These are phyloP conservation scores for Nowakowskiella sp. DNA, from an alignment of 192 early-diverging fungal species.

Conservation along the genomic window DNA sequence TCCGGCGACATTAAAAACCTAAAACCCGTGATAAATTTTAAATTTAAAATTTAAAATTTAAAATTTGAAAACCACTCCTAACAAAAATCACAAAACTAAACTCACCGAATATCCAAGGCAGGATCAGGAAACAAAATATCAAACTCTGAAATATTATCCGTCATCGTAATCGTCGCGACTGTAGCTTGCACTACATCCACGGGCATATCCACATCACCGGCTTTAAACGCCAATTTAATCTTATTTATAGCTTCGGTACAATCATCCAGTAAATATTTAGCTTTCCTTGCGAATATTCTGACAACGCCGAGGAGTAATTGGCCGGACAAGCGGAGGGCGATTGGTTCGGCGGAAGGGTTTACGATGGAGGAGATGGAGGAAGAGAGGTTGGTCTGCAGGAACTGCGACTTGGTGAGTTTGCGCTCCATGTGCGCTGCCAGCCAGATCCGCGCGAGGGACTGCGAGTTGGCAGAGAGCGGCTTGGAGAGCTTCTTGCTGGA, in stretches of 20 bases:
- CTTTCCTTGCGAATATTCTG: constrained; percentile 92
- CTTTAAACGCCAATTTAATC: constrained; percentile 82
- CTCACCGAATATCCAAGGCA: constrained; percentile 31
- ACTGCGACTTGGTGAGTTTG: constrained; percentile 91
- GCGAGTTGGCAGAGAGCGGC: too few species aligned
- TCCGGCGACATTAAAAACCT: too few species aligned
- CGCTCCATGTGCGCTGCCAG: constrained; percentile 95
- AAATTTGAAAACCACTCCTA: background rate
- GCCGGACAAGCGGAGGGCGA: constrained; percentile 90
- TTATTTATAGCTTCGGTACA: constrained; percentile 92
- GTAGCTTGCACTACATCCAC: constrained; percentile 61
- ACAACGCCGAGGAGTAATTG: constrained; percentile 93
- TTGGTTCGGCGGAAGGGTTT: constrained; percentile 65
- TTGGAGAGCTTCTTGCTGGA: too few species aligned
- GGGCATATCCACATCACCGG: constrained; percentile 79
- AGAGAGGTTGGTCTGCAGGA: constrained; percentile 87
- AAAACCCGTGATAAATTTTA: too few species aligned
- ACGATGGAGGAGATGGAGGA: constrained; percentile 78
- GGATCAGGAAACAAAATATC: constrained; percentile 82
- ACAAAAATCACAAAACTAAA: background rate
- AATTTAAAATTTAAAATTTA: too few species aligned
- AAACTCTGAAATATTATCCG: constrained; percentile 81
- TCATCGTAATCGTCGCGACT: constrained; percentile 78
- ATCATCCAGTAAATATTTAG: constrained; percentile 93
- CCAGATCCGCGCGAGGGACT: constrained; percentile 93